Evolutionary conservation across 2,329 filamentous ascomycete species (phyloP), one percentile per base, ranked within the genome.

Genomic region (Parastagonospora avenae): DNA sequence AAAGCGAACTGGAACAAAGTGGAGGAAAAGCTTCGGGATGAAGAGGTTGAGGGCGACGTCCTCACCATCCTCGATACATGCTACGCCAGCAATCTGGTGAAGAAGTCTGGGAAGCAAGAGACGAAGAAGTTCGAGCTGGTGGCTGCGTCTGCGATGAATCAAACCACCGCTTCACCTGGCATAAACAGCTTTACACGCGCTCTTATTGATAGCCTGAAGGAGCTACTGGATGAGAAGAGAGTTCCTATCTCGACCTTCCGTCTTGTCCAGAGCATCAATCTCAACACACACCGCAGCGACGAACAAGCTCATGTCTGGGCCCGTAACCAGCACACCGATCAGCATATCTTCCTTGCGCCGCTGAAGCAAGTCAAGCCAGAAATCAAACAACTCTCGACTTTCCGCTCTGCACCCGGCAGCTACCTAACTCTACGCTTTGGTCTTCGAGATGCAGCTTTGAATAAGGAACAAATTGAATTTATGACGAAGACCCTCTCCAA

Each of bases 31-130:
- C 53, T 75, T 11, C 53, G 54, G 9, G 46, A 66, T 1, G 60
- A 70, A 0, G 60, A 67, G 7, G 62, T 70, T 0, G 63, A 72
- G 30, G 61, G 60, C 9, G 73, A 76, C 32, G 65, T 74, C 2
- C 19, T 51, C 75, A 69, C 65, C 5, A 75, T 76, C 12, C 49
- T 76, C 9, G 74, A 76, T 45, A 69, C 70, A 0, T 76, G 74
- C 63, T 75, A 68, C 41, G 57, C 71, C 0, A 71, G 68, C 60
- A 74, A 74, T 45, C 46, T 67, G 4, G 50, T 57, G 11, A 73
- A 36, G 31, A 44, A 74, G 37, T 66, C 66, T 1, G 56, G 49
- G 10, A 62, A 50, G 31, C 58, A 62, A 9, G 57, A 63, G 8
- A 55, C 50, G 4, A 55, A 64, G 39, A 70, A 65, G 5, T 72